Base-by-base conservation (phyloP, 768 basidiomycete species). In the Royoungia palumana region DNA sequence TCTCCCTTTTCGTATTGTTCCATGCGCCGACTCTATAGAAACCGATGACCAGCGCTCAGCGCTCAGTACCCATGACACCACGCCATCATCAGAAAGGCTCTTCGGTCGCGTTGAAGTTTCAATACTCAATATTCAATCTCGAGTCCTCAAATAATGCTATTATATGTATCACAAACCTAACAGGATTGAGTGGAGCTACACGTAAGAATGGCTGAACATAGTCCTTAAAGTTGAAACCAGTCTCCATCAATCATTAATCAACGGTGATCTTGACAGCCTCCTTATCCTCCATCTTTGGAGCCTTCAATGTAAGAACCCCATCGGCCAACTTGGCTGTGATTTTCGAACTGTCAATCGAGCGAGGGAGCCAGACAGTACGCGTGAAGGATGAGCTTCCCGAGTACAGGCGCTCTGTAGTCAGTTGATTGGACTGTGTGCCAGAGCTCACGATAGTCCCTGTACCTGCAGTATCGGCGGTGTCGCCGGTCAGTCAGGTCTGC, bases 311-410 rank as follows among this genome's bases (percentile, higher is more conserved):
- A 42, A 90, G 76, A 21, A 91, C 75, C 6, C 88, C 89, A 49
- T 89, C 80, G 22, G 74, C 67, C 54, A 91, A 67, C 56, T 80
- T 85, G 14, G 87, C 88, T 1, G 72, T 67, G 21, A 89, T 80
- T 47, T 73, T 75, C 25, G 70, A 71, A 28, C 70, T 66, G 57
- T 89, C 82, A 1, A 87, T 73, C 7, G 81, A 74, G 11, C 74
- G 76, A 30, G 87, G 85, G 21, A 90, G 72, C 79, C 83, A 84
- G 11, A 90, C 75, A 0, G 86, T 89, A 42, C 88, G 77, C 13
- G 77, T 75, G 63, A 89, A 90, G 3, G 73, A 67, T 3, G 78
- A 63, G 39, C 74, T 76, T 19, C 77, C 73, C 12, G 77, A 72
- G 60, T 80, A 81, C n/a, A 73, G 69, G 21, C 86, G 79, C 61